Evolutionary conservation across 2,329 filamentous ascomycete species (phyloP).

Genomic region (Aspergillus brunneoviolaceus): DNA sequence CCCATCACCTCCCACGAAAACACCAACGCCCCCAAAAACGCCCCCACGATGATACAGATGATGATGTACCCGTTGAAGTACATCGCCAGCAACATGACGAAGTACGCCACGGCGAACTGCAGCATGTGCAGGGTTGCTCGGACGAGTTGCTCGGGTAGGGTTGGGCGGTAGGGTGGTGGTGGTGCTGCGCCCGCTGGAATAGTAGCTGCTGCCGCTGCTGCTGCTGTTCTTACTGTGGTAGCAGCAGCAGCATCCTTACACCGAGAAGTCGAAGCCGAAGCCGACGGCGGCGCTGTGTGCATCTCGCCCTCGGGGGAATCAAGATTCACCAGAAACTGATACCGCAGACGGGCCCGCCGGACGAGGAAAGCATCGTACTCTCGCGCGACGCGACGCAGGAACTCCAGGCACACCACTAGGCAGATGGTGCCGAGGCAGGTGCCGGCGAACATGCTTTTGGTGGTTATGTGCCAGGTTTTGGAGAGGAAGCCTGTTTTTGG

Average conservation of each 20-base stretch:
- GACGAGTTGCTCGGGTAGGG: conserved; percentile 62
- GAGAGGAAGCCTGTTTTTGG: conserved; percentile 61
- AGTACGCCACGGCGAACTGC: conserved; percentile 74
- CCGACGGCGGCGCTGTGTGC: too few relatives aligned
- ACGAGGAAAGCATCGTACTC: conserved; percentile 71
- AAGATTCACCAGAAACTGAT: conserved; percentile 17
- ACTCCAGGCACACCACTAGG: conserved; percentile 71
- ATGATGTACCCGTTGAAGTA: conserved; percentile 73
- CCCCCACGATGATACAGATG: conserved; percentile 76
- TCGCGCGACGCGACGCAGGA: conserved; percentile 67
- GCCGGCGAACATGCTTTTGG: conserved; percentile 70
- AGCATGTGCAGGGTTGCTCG: conserved; percentile 67
- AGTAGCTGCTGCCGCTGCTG: too few relatives aligned
- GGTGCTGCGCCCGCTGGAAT: neutral
- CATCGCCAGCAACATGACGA: conserved; percentile 70
- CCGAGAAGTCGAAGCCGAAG: too few relatives aligned
- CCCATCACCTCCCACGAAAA: conserved; percentile 65
- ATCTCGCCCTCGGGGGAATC: too few relatives aligned
- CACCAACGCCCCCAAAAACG: conserved; percentile 69
- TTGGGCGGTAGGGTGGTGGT: conserved; percentile 52
- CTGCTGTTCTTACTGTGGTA: too few relatives aligned
- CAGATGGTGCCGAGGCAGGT: conserved; percentile 75
- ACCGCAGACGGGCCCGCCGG: conserved; percentile 46
- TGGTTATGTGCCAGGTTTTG: conserved; percentile 67
- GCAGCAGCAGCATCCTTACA: too few relatives aligned